These are phyloP conservation scores for Colletotrichum melonis DNA, from an alignment of 2,329 filamentous ascomycete species.

Conservation along the genomic window DNA sequence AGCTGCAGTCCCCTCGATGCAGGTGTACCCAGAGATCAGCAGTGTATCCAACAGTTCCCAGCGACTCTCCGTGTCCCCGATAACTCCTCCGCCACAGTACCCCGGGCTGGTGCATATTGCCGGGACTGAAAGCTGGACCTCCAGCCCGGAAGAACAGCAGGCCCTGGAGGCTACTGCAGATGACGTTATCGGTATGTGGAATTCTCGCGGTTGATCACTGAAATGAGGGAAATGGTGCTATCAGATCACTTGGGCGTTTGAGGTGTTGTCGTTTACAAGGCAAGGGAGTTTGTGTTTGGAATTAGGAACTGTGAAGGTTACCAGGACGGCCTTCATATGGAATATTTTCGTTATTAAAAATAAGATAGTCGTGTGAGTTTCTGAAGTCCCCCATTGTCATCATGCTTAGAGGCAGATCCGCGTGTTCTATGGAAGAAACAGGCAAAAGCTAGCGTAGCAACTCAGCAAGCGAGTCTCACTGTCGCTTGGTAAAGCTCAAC, in stretches of 20 bases:
- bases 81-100: neutral
- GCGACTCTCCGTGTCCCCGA: neutral
- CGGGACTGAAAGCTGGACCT: neutral
- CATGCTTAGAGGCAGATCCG: neutral
- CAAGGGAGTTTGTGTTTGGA: too few relatives aligned
- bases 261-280: too few relatives aligned
- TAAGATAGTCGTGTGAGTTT: neutral
- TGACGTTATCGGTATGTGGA: neutral
- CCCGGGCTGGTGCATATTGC: neutral
- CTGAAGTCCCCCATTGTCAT: neutral
- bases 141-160: neutral
- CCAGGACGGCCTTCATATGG: neutral
- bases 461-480: neutral
- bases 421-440: neutral
- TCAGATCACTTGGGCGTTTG: neutral
- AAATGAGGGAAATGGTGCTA: neutral
- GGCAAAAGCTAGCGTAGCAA: neutral
- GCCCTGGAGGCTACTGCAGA: neutral
- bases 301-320: accelerated
- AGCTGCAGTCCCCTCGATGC: neutral
- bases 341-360: neutral
- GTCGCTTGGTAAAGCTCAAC: slow-evolving; percentile 48
- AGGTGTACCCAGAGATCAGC: neutral
- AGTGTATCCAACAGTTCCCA: neutral
- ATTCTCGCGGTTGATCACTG: neutral